Percentiles rank a stretch among this genome's conserved stretches.
Conservation (phyloP, 371 early-diverging fungal species). For the Mortierella sp. region DNA sequence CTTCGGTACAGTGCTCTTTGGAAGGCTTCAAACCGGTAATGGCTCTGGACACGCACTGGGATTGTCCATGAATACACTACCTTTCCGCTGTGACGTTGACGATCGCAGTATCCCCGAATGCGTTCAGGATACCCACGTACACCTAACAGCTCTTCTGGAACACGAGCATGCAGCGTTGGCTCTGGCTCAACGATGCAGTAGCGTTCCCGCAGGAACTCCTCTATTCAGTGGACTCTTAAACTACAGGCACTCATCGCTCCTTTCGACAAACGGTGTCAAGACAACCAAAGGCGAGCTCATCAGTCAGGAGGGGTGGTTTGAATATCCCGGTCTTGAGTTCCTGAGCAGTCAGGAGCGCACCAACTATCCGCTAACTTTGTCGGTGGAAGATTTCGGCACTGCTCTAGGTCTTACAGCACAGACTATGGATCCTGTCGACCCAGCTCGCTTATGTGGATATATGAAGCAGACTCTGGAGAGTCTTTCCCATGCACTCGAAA, state of each 20-base stretch:
- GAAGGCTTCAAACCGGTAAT: conserved; percentile 4
- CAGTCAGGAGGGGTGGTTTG: conserved; percentile 6
- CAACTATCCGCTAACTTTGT: conserved; percentile 17
- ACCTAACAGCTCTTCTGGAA: conserved; percentile 7
- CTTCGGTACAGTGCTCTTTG: conserved; percentile 17
- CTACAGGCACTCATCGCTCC: conserved; percentile 16
- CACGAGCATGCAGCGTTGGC: conserved; percentile 29
- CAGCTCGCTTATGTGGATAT: conserved; percentile 11
- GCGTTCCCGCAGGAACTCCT: conserved; percentile 12
- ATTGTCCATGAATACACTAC: conserved; percentile 22
- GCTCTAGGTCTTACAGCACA: conserved; percentile 12
- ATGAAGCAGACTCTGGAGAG: conserved; percentile 13
- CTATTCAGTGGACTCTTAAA: conserved; percentile 17
- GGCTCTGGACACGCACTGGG: conserved; percentile 2
- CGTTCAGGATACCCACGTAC: background rate
- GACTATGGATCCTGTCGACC: conserved; percentile 4
- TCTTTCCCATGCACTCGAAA: conserved; percentile 17
- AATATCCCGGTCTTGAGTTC: conserved; percentile 1
- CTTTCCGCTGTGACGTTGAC: conserved; percentile 8
- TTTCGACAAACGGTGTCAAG: background rate
- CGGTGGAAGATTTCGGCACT: conserved; percentile 10
- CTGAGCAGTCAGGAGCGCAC: conserved; percentile 4
- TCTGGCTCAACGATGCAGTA: conserved; percentile 30
- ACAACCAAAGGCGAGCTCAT: background rate
- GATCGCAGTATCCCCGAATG: conserved; percentile 1